Percentiles rank a stretch among this genome's conserved stretches.
Evolutionary conservation across 169 alveolate species (phyloP).

Genomic region (Cryptosporidium sp.): DNA sequence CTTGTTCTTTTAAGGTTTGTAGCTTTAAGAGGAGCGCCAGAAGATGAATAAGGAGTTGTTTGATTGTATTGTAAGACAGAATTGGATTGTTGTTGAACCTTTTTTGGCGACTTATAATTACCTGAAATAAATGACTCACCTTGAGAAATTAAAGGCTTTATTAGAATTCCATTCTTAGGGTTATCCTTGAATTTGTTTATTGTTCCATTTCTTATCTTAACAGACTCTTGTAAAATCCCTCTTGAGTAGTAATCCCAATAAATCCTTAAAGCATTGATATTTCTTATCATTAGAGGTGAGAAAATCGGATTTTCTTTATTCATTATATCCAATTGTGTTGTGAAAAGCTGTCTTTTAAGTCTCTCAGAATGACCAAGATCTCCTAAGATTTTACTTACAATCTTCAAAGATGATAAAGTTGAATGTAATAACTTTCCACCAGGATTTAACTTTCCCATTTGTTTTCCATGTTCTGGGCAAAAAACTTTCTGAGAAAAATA

Average conservation of each 20-base stretch:
- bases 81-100: background rate
- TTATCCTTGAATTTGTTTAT: constrained; percentile 48
- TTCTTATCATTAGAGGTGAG: constrained; percentile 40
- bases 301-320: constrained; percentile 36
- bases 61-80: background rate
- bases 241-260: constrained; percentile 17
- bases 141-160: background rate
- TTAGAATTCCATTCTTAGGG: background rate
- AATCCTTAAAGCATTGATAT: constrained; percentile 2
- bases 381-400: constrained; percentile 33
- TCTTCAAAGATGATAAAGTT: constrained; percentile 29
- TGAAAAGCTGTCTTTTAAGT: constrained; percentile 18
- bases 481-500: constrained; percentile 45
- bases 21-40: background rate
- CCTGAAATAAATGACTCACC: background rate
- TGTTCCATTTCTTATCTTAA: constrained; percentile 32
- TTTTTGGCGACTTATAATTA: background rate
- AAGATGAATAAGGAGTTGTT: background rate
- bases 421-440: constrained; percentile 51
- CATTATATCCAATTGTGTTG: constrained; percentile 44
- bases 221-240: constrained; percentile 38
- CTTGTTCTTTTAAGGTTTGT: constrained; percentile 29
- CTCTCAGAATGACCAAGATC: constrained; percentile 8
- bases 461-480: constrained; percentile 63
- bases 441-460: constrained; percentile 36